A percentile compares a stretch with the other conserved stretches of the same genome.
Evolutionary conservation across 495 filamentous ascomycete species (phyloP).

Genomic region (Penicillium tannophilum): DNA sequence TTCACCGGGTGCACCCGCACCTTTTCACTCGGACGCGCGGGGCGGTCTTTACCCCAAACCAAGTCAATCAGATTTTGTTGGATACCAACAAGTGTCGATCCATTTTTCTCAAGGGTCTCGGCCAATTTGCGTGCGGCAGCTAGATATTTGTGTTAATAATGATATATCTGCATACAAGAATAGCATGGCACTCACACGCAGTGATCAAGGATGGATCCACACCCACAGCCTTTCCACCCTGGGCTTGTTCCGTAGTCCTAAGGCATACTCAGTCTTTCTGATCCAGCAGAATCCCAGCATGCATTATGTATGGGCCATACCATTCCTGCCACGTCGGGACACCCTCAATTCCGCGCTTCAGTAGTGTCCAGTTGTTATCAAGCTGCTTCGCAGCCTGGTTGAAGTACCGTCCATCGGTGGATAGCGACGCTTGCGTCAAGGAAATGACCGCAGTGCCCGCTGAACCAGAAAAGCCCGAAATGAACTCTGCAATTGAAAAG

Average conservation of each 20-base stretch:
- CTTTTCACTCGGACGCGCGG: slow-evolving; percentile 72
- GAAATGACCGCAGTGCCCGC: slow-evolving; percentile 92
- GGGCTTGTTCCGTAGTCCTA: slow-evolving; percentile 77
- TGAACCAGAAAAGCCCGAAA: slow-evolving; percentile 94
- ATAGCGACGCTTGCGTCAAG: slow-evolving; percentile 80
- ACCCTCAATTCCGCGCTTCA: slow-evolving; percentile 92
- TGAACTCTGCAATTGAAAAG: slow-evolving; percentile 61
- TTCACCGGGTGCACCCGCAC: slow-evolving; percentile 69
- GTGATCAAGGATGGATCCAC: slow-evolving; percentile 91
- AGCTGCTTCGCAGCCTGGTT: slow-evolving; percentile 95
- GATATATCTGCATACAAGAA: not conserved
- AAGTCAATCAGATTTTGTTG: slow-evolving; percentile 82
- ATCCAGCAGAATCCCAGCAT: not conserved
- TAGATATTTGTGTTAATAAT: slow-evolving; percentile 25
- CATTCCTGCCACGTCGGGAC: slow-evolving; percentile 99
- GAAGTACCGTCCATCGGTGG: slow-evolving; percentile 97
- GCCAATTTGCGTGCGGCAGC: slow-evolving; percentile 82
- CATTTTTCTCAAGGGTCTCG: slow-evolving; percentile 85
- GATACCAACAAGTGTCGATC: slow-evolving; percentile 70
- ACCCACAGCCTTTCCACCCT: slow-evolving; percentile 82
- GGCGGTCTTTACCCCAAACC: slow-evolving; percentile 78
- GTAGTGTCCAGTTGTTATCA: slow-evolving; percentile 85
- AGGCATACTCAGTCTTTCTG: slow-evolving; percentile 25
- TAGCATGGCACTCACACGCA: slow-evolving; percentile 52
- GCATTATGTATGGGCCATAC: slow-evolving; percentile 45